Conservation (phyloP, 345 rosid species). For the Noccaea bulbosa region DNA sequence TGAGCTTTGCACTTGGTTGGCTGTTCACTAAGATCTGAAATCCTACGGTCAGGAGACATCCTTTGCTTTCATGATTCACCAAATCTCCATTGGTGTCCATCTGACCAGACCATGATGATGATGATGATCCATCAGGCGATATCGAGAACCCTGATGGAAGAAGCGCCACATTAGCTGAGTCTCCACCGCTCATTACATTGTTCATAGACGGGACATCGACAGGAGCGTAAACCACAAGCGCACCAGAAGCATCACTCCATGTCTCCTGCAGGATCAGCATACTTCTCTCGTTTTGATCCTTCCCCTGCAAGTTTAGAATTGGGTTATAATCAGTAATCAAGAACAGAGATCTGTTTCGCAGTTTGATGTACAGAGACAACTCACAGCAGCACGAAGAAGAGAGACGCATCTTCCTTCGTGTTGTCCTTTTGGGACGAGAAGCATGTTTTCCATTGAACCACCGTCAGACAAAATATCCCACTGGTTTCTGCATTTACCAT, state of each 20-base stretch:
- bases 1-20: slow-evolving; percentile 53
- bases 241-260: slow-evolving; percentile 59
- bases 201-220: slow-evolving; percentile 54
- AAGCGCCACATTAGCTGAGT: slow-evolving; percentile 49
- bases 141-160: slow-evolving; percentile 72
- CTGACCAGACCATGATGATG: slow-evolving; percentile 27
- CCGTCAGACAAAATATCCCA: slow-evolving; percentile 66
- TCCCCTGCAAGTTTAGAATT: slow-evolving; percentile 43
- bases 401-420: slow-evolving; percentile 50
- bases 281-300: slow-evolving; percentile 42
- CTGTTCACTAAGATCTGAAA: slow-evolving; percentile 65
- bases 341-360: neutral
- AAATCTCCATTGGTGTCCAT: slow-evolving; percentile 10
- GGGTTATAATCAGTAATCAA: slow-evolving; percentile 13
- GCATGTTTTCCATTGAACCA: slow-evolving; percentile 53
- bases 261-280: slow-evolving; percentile 73
- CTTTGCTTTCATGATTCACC: slow-evolving; percentile 28
- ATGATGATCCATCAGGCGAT: slow-evolving; percentile 47
- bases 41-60: slow-evolving; percentile 60
- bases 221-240: slow-evolving; percentile 67
- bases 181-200: slow-evolving; percentile 55
- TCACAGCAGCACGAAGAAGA: slow-evolving; percentile 59
- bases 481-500: slow-evolving; percentile 51
- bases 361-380: slow-evolving; percentile 24
- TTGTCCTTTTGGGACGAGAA: slow-evolving; percentile 51